Evolutionary conservation across 345 rosid genomes (phyloP), one percentile per base, ranked within the genome.

Genomic region (Populus simonii): DNA sequence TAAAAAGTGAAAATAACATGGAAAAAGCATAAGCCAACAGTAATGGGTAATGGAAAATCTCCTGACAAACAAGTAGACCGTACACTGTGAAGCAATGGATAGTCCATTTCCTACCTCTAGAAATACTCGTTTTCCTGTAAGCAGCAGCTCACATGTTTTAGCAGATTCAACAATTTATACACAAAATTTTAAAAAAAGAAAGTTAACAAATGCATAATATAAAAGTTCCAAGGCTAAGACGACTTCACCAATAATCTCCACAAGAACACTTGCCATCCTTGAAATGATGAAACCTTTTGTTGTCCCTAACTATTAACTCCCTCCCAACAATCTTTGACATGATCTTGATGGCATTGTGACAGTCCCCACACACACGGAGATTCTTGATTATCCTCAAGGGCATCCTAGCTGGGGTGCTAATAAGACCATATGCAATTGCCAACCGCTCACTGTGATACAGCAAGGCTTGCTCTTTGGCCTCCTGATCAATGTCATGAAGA

Each of bases 311-410:
- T 57, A 92, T 86, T 83, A 92, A 79, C 80, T 86, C 87, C 75
- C 94, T 84, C 76, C 94, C 97, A 43, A 92, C 90, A 76, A 90
- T 87, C 80, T 81, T 90, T 36, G 94, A 89, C 93, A 89, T 89
- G 85, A 92, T 90, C 88, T 92, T 92, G 84, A 92, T 92, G 72
- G 91, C 92, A 83, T 92, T 92, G 81, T 92, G 94, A 85, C 94
- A 90, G 59, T 92, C 93, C 16, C 84, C 90, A 10, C 94, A 92
- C 7, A 92, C 92, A 25, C 94, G 90, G 4, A 92, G 94, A 71
- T 92, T 92, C 86, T 92, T 92, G 77, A 90, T 92, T 85, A 92
- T 89, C 72, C 89, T 87, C 36, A 90, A 85, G n/a, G 90, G 78
- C 45, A 86, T 85, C 80, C 97, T 80, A 2, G 93, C 89, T 0